Evolutionary conservation across 345 rosid species (phyloP), one percentile per base, ranked within the genome.

Genomic region (Acer campestre): DNA sequence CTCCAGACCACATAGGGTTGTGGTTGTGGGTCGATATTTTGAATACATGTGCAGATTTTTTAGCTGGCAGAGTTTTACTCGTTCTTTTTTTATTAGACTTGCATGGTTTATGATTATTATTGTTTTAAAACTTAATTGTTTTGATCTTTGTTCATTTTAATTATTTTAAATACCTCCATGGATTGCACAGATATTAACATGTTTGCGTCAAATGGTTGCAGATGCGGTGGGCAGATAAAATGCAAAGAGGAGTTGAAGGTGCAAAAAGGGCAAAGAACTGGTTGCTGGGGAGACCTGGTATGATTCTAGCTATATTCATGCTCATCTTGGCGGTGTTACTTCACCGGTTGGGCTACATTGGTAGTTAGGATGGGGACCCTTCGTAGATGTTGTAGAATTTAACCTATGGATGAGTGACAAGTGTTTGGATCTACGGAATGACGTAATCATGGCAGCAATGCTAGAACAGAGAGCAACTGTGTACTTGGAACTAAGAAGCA

Each of bases 181-280:
- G n/a, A n/a, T n/a, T n/a, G n/a, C n/a, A n/a, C n/a, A n/a, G n/a
- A 42, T 42, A 9, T 42, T 42, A 42, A 42, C 46, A 1, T 9
- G 10, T 13, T 9, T 7, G 25, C 31, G 4, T 42, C 2, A 13
- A 64, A 53, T 75, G 74, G 76, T 77, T 80, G 79, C 89, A 97
- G 99, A 93, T 97, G 98, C 74, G 83, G 78, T 96, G 98, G 99
- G 95, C 90, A 7, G 98, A 91, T 85, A 83, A 90, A 83, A 83
- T 90, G 63, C 98, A 91, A 80, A 94, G 83, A 46, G 98, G 95
- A 81, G 92, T 89, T 1, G 90, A 88, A 77, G 85, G 87, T 63
- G 93, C 88, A 1, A 93, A 80, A 87, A 94, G 90, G 84, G 90
- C 94, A 58, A 96, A 96, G 92, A 93, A 90, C 75, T 97, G 98